Base-by-base conservation (phyloP, 257 asterid genomes). In the Thymus mandschuricus region DNA sequence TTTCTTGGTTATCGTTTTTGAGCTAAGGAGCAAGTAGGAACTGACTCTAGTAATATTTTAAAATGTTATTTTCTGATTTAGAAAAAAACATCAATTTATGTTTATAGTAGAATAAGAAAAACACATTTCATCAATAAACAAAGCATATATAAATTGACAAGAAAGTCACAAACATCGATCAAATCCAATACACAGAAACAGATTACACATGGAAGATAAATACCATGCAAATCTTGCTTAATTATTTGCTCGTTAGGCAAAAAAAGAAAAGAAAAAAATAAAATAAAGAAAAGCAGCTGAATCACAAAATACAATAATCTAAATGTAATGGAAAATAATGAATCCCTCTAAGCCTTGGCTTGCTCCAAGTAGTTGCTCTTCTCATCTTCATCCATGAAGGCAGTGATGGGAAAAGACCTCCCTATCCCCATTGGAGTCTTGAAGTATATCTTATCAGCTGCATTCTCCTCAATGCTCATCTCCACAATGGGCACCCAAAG, bases 401-500 rank as follows among this genome's bases (percentile, higher is more conserved):
- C 89, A 45, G 88, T 80, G 30, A 82, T 15, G 2, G 98, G 99
- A 71, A 95, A 95, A 56, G 92, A 84, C 79, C 73, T 86, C 8
- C 98, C 98, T 12, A 95, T 80, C 55, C 98, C 98, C 85, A 92
- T n/a, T 0, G 97, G 88, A 80, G 91, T 92, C 84, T 88, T 95
- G 94, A 92, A 95, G 73, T 84, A 75, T 8, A 92, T 84, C 72
- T 85, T 91, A 29, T 84, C 80, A 2, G 34, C 69, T 27, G 38
- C 66, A 63, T 76, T 48, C 54, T 82, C 91, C 61, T 84, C 94
- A 38, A 89, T 69, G 82, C 95, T 88, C 98, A 95, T 92, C 66
- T 95, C 99, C 63, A 83, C 93, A 5, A 92, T 86, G 0, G 99
- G 97, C 70, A 95, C 92, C 99, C 99, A 95, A 21, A 95, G 7